phyloP scores from a whole-genome alignment of 352 stramenopile genomes.

The Phytophthora megakarya region DNA sequence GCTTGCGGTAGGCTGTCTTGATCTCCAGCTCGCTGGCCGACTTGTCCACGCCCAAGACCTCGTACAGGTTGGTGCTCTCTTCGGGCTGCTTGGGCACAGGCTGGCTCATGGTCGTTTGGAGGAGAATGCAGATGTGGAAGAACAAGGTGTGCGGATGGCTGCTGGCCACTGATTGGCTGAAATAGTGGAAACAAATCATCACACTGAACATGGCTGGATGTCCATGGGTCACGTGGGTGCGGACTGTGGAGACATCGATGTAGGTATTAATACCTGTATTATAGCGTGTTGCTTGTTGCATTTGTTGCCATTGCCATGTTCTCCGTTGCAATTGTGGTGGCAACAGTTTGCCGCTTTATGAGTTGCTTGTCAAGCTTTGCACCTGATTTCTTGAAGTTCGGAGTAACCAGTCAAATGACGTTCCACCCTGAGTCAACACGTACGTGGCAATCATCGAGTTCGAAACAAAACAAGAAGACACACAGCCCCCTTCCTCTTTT shows the following conservation, averaged over 20 bases:
- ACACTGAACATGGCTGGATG: conserved; percentile 9
- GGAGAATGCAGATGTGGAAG: conserved; percentile 30
- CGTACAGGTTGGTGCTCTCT: conserved; percentile 80
- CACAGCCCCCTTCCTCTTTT: conserved; percentile 38
- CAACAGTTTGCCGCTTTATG: neutral
- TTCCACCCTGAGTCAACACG: conserved; percentile 15
- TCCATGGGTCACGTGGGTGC: conserved; percentile 8
- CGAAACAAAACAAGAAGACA: conserved; percentile 47
- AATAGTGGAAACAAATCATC: conserved; percentile 14
- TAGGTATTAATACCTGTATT: too few relatives aligned
- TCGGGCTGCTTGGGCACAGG: conserved; percentile 54
- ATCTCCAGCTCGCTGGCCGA: conserved; percentile 90
- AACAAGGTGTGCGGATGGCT: conserved; percentile 9
- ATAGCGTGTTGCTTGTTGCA: too few relatives aligned
- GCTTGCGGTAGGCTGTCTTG: conserved; percentile 88
- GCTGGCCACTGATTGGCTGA: conserved; percentile 12
- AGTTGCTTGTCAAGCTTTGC: conserved; percentile 13
- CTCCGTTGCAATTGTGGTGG: too few relatives aligned
- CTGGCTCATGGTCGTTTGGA: conserved; percentile 51
- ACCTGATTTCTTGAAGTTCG: conserved; percentile 34
- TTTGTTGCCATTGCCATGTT: too few relatives aligned
- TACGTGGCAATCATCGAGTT: neutral
- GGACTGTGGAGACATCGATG: neutral
- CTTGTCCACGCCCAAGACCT: conserved; percentile 90
- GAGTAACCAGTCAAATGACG: conserved; percentile 18